Conservation (phyloP, 1,284 basidiomycete genomes). For the Moesziomyces parantarcticus region DNA sequence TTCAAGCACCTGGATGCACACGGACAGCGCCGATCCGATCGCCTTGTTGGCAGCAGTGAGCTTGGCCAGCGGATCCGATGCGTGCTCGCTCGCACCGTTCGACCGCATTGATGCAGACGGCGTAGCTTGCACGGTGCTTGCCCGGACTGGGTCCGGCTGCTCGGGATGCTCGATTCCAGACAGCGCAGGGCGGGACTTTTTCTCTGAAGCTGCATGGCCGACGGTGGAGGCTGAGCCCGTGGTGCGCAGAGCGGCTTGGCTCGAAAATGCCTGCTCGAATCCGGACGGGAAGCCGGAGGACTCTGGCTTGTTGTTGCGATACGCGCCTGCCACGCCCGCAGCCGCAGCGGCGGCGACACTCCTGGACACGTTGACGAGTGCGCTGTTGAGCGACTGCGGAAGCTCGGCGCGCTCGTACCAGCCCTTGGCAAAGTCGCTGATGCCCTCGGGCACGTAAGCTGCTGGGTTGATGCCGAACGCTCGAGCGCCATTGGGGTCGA, state of each 20-base stretch:
- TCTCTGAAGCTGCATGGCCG: constrained; percentile 20
- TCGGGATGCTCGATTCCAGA: constrained; percentile 4
- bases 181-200: constrained; percentile 1
- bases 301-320: constrained; percentile 12
- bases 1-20: constrained; percentile 47
- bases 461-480: constrained; percentile 44
- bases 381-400: constrained; percentile 42
- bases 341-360: constrained; percentile 48
- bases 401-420: constrained; percentile 56
- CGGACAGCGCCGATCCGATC: constrained; percentile 43
- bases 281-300: constrained; percentile 40
- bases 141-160: neutral
- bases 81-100: constrained; percentile 9
- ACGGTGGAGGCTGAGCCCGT: constrained; percentile 12
- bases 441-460: constrained; percentile 48
- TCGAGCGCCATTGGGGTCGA: constrained; percentile 9
- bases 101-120: neutral
- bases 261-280: constrained; percentile 36
- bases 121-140: neutral
- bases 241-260: constrained; percentile 17
- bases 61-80: constrained; percentile 19
- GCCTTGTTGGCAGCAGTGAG: constrained; percentile 42
- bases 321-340: constrained; percentile 23
- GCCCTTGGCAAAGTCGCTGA: constrained; percentile 56
- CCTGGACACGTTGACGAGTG: constrained; percentile 50